Evolutionary conservation across 495 filamentous ascomycete species (phyloP), one percentile per base, ranked within the genome.

Genomic region (Haplographium delicatum): DNA sequence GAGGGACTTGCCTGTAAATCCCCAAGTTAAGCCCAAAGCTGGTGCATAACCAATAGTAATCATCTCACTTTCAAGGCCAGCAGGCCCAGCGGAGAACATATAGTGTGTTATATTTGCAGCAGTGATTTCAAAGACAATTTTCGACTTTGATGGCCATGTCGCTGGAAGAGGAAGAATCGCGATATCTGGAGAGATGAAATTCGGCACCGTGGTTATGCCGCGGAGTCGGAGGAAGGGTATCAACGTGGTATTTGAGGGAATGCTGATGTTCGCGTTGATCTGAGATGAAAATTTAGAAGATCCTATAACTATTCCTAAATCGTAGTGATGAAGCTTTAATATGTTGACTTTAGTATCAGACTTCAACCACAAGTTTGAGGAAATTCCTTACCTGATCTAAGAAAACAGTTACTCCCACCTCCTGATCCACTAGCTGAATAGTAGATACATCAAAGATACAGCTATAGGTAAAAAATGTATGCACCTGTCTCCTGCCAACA

Each of bases 401-500:
- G 54, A 79, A 79, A 4, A 69, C 63, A 0, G 68, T 63, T 5
- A 74, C 62, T 10, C 71, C 70, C 38, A 39, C 31, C 25, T 53
- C 51, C n/a, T 40, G n/a, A 10, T 47, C 44, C 15, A 41, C 22
- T 1, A n/a, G n/a, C 5, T 37, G 5, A 8, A 53, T 2, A 16
- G 18, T 31, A 11, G 11, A 24, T 16, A 47, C 42, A 42, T 53
- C 51, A 47, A 53, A 47, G 9, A 25, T 53, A n/a, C 71, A 66
- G 28, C 54, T 63, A 53, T 63, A 78, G 5, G 65, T 67, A 43
- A 78, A 79, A 0, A 78, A 62, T 0, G 73, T 73, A 48, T 77
- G 65, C 23, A 70, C 66, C 49, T 80, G 75, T 5, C 73, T 58
- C 1, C 75, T 61, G 3, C 64, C 64, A 28, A 80, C 58, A 51